Percentiles rank a stretch among this genome's conserved stretches.
Evolutionary conservation across 768 basidiomycete species (phyloP).

Genomic region (Boletus tylopilopsis): DNA sequence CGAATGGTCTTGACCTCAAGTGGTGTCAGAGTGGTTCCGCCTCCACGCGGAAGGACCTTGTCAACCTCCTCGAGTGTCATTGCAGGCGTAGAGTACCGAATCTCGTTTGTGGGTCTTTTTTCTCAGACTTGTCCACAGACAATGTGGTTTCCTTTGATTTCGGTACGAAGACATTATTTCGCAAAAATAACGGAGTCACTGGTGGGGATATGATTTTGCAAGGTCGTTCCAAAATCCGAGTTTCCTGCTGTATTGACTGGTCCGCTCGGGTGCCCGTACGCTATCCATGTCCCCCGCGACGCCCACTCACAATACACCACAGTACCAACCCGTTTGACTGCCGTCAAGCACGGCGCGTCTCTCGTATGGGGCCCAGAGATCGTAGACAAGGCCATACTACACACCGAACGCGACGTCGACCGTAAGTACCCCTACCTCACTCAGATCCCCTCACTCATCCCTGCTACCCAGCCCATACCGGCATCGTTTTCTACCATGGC

Average conservation of each 20-base stretch:
- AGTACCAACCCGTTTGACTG: constrained; percentile 85
- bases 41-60: constrained; percentile 95
- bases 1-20: constrained; percentile 83
- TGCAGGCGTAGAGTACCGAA: constrained; percentile 33
- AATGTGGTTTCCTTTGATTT: constrained; percentile 64
- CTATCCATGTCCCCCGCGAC: constrained; percentile 8
- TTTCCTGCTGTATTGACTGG: too few species aligned
- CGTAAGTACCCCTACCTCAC: constrained; percentile 48
- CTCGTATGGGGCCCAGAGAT: constrained; percentile 97
- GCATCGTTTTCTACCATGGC: constrained; percentile 84
- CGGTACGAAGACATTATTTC: constrained; percentile 36
- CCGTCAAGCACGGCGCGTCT: constrained; percentile 89
- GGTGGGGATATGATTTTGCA: too few species aligned
- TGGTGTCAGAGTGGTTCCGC: constrained; percentile 84
- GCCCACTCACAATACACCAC: constrained; percentile 3
- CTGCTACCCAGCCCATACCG: constrained; percentile 69
- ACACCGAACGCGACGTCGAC: constrained; percentile 79
- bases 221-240: too few species aligned
- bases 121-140: constrained; percentile 26
- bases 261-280: constrained; percentile 86
- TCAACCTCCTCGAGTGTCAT: constrained; percentile 70
- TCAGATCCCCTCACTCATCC: neutral
- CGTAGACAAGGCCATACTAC: constrained; percentile 93
- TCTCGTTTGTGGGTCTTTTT: constrained; percentile 22
- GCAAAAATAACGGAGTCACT: too few species aligned